A percentile compares a stretch with the other conserved stretches of the same genome.
phyloP scores from a whole-genome alignment of 495 filamentous ascomycete genomes.

The Hyaloscypha variabilis region DNA sequence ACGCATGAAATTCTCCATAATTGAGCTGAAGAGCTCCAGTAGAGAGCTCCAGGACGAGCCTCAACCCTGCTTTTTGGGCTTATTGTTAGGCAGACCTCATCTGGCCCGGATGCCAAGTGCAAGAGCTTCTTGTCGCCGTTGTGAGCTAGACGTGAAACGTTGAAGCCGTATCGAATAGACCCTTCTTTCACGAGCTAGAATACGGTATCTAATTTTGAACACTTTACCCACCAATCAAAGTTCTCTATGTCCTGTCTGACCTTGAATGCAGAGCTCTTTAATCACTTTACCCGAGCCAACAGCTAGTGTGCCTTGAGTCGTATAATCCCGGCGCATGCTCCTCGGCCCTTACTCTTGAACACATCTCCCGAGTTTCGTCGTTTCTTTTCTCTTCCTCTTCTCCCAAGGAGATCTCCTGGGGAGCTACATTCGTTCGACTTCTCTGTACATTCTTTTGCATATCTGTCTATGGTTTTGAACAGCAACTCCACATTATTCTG shows the following conservation, averaged over 20 bases:
- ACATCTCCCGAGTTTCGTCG: background rate
- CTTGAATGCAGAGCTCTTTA: background rate
- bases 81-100: background rate
- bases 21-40: background rate
- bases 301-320: background rate
- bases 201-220: background rate
- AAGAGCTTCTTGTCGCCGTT: background rate
- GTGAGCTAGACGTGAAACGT: background rate
- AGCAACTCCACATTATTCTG: background rate
- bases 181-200: background rate
- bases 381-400: background rate
- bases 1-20: background rate
- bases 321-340: background rate
- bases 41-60: background rate
- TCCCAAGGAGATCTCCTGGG: background rate
- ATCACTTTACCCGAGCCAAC: background rate
- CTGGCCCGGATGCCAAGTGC: background rate
- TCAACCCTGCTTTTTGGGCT: too few relatives aligned
- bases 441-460: background rate
- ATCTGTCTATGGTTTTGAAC: background rate
- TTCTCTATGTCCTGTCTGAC: background rate
- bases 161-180: background rate
- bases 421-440: background rate
- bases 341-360: background rate
- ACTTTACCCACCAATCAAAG: background rate